Base-by-base conservation (phyloP, 2,329 filamentous ascomycete genomes). In the Venturia effusa region DNA sequence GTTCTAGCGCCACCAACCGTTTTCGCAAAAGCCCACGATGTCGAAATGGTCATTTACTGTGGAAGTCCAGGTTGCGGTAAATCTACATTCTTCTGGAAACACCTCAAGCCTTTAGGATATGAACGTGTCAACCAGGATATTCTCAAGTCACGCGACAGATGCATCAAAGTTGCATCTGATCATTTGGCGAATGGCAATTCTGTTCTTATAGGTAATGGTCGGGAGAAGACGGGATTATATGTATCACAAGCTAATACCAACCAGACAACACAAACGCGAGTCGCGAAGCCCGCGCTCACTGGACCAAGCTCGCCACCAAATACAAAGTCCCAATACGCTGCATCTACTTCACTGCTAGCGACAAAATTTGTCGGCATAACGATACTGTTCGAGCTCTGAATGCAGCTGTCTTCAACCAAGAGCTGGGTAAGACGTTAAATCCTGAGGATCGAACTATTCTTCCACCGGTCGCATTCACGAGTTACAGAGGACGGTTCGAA, bases 181-280 rank as follows among this genome's bases (percentile, higher is more conserved):
- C 75, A 83, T 59, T 78, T 97, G 51, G n/a, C 17, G 27, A 22
- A 55, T 13, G 55, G 55, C 3, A 19, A 62, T n/a, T 62, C 63
- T 6, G 63, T 64, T n/a, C 61, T 57, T 17, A 57, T 57, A 57
- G 51, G 51, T 57, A 57, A 8, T n/a, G 5, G 30, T 24, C n/a
- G n/a, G n/a, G n/a, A 34, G 3, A 57, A 51, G 7, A 4, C 3
- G 22, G 5, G 5, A 13, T 1, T 27, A 8, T 64, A 59, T 59
- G 67, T 65, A 63, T 64, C 61, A 27, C 57, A 5, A 51, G 22
- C 19, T 51, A 51, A 51, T 13, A 27, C 45, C 8, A 13, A 15
- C 30, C 24, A 41, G 94, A 99, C 75, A 97, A 96, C 74, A 97
- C 94, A n/a, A 99, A 99, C 73, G 85, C 92, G 37, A 89, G 96